Conservation (phyloP, 306 rosid genomes). For the Quercus alba region DNA sequence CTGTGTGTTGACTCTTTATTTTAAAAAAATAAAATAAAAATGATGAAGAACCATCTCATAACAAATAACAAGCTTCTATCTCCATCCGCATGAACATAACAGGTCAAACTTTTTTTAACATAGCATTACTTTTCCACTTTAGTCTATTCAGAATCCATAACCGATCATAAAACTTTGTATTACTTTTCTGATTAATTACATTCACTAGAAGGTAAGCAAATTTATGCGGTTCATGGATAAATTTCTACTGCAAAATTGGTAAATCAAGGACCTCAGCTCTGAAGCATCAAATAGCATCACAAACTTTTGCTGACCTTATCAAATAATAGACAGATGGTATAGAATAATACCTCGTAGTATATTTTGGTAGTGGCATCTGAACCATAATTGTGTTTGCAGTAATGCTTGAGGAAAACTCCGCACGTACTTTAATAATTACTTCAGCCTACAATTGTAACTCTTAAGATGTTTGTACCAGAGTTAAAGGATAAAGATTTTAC, state of each 20-base stretch:
- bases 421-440: constrained; percentile 63
- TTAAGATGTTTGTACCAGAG: background rate
- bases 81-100: background rate
- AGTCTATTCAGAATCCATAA: too few relatives aligned
- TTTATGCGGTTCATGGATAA: too few relatives aligned
- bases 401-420: constrained; percentile 71
- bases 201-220: too few relatives aligned
- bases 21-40: background rate
- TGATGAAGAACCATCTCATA: background rate
- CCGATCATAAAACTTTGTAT: too few relatives aligned
- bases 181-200: too few relatives aligned
- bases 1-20: background rate
- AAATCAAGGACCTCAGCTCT: background rate
- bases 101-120: background rate
- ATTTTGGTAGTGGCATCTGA: constrained; percentile 78
- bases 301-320: constrained; percentile 12
- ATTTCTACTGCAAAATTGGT: background rate
- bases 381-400: constrained; percentile 71
- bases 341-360: constrained; percentile 45
- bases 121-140: too few relatives aligned
- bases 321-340: background rate
- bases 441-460: constrained; percentile 53
- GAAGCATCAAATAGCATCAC: constrained; percentile 8
- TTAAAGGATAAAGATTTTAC: background rate
- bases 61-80: background rate